Base-by-base conservation (phyloP, 306 rosid genomes). In the Dalbergia oliveri region DNA sequence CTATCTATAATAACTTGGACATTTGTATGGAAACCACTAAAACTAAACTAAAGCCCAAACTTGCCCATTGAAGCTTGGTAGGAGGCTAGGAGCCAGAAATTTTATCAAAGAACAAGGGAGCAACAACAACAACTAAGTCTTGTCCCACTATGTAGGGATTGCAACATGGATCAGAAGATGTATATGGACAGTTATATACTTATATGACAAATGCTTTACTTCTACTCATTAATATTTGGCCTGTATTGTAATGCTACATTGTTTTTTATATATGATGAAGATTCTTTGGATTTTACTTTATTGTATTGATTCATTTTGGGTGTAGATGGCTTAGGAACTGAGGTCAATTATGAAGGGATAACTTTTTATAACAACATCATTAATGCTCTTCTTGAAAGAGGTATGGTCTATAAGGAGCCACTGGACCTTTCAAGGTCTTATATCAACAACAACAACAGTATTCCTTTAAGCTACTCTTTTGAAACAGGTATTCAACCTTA, bases 311-410 rank as follows among this genome's bases (percentile, higher is more conserved):
- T 47, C 53, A 14, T 49, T 58, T 19, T 79, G 37, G 66, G 76
- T 87, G 81, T 82, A 94, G 99, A 94, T 91, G 99, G 97, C 83
- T 86, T 94, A 84, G 99, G 97, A 76, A 88, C 90, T 84, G 85
- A 86, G 77, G 88, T 90, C 88, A 94, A 94, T 74, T 85, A 86
- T 5, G 95, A 94, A 78, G 99, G 99, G 79, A 76, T 94, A 75
- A 43, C 83, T 61, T 92, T 91, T 61, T 94, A 94, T 70, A 94
- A 94, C 83, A 87, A 87, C 81, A 14, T 94, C 72, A 94, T 94
- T 58, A 82, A 92, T 83, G 89, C 91, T 91, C 97, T 94, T 80
- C 90, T 94, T 76, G 92, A 93, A 72, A 91, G 82, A 83, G 97
- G 99, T 94, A 87, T 65, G 65, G 50, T 39, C 56, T 66, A 14